Base-by-base conservation (phyloP, 164 flowering plant species). In the Litsea cubeba region DNA sequence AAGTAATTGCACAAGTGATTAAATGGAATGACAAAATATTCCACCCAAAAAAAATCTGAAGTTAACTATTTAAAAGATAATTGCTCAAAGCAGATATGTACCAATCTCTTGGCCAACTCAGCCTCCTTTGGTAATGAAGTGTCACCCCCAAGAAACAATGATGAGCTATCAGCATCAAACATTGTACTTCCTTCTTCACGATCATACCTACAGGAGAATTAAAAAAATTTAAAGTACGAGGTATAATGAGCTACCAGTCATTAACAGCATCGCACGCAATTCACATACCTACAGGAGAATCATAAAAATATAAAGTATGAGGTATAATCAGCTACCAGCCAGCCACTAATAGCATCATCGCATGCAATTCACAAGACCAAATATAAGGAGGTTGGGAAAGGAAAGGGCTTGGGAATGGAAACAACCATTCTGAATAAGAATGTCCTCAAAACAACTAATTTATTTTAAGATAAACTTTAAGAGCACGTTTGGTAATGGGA, bases 21-120 rank as follows among this genome's bases (percentile, higher is more conserved):
- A 40, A 40, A 40, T 40, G 46, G 11, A 40, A 40, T 40, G 46
- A 7, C 46, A 40, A 40, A 40, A 40, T 40, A 40, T 40, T 40
- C 46, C 46, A 40, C 46, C 46, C 46, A 40, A 40, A 40, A 40
- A 40, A 40, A 40, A 40, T 7, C 10, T 5, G 8, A 40, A 7
- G 46, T 40, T 8, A 40, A 40, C 46, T 40, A 40, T 40, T 40
- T 40, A 40, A 40, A 40, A 40, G 10, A 40, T 5, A 40, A 40
- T 8, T 40, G 46, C 46, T 40, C 46, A 40, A 50, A 68, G 26
- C 23, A 12, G 22, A 54, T 28, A 75, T 83, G 50, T 86, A 95
- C 99, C 97, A 91, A 79, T 85, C 80, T 89, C 77, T 92, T 95
- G 10, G 97, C 89, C 84, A 93, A 76, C 75, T 95, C 97, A 54